These are phyloP conservation scores for Aphelidium insulamus DNA, from an alignment of 371 early-diverging fungal species.

Conservation along the genomic window DNA sequence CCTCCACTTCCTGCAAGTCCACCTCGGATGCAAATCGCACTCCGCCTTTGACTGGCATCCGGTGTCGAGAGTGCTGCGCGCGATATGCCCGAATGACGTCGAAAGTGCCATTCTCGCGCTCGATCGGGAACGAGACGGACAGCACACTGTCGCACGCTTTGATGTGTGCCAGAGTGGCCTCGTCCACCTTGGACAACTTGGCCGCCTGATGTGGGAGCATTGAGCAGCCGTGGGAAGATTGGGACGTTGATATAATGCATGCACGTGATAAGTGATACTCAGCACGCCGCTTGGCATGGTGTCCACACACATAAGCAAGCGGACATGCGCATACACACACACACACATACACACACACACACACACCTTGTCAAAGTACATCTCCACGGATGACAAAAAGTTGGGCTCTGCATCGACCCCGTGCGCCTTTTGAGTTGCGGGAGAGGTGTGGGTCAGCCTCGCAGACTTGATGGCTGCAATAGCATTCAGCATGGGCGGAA, in stretches of 20 bases:
- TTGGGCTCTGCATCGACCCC: too few species aligned
- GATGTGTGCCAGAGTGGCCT: slow-evolving; percentile 47
- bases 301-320: not conserved
- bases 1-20: slow-evolving; percentile 64
- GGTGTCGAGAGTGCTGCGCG: slow-evolving; percentile 72
- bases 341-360: not conserved
- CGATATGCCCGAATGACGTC: slow-evolving; percentile 64
- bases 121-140: slow-evolving; percentile 66
- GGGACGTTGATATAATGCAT: not conserved
- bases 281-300: not conserved
- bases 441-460: too few species aligned
- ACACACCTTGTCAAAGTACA: slow-evolving; percentile 31
- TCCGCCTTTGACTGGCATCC: slow-evolving; percentile 69
- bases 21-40: slow-evolving; percentile 60
- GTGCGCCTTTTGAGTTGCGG: too few species aligned
- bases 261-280: not conserved
- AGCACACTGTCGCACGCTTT: slow-evolving; percentile 53
- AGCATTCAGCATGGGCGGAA: too few species aligned
- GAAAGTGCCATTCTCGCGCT: slow-evolving; percentile 36
- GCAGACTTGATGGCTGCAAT: too few species aligned
- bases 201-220: slow-evolving; percentile 30
- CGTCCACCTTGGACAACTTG: slow-evolving; percentile 31
- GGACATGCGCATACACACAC: not conserved
- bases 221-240: not conserved
- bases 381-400: slow-evolving; percentile 60